These are phyloP conservation scores for Durotheca rogersii DNA, from an alignment of 495 filamentous ascomycete genomes.

Conservation along the genomic window DNA sequence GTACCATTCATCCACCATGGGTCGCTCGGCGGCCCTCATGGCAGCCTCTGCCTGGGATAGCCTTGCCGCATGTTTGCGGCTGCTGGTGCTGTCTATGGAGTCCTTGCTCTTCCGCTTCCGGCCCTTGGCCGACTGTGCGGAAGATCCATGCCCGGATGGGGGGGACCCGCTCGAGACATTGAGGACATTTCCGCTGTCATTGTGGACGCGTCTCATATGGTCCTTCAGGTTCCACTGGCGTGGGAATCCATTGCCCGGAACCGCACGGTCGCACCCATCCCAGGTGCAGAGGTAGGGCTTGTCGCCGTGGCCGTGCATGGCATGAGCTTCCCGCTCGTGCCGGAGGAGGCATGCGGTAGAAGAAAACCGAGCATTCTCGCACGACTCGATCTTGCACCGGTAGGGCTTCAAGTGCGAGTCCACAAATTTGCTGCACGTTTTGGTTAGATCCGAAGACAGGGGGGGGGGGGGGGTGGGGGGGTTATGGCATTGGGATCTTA, in stretches of 20 bases:
- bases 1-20: conserved; percentile 48
- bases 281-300: conserved; percentile 85
- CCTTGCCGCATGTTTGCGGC: conserved; percentile 44
- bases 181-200: conserved; percentile 58
- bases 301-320: conserved; percentile 89
- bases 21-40: conserved; percentile 33
- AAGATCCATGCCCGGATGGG: conserved; percentile 37
- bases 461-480: too few relatives aligned
- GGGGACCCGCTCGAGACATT: conserved; percentile 36
- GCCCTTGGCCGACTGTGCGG: conserved; percentile 42
- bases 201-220: conserved; percentile 92
- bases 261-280: conserved; percentile 77
- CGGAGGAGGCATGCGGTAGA: conserved; percentile 93
- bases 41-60: conserved; percentile 34
- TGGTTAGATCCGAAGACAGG: conserved; percentile 34
- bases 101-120: conserved; percentile 53
- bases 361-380: conserved; percentile 79
- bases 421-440: conserved; percentile 77
- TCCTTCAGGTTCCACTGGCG: conserved; percentile 91
- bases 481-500: conserved; percentile 55
- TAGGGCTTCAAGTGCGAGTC: conserved; percentile 94
- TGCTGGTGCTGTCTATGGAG: conserved; percentile 42
- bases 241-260: conserved; percentile 81
- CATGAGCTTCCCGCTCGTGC: conserved; percentile 91
- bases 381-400: conserved; percentile 78